A percentile compares a stretch with the other conserved stretches of the same genome.
Evolutionary conservation across 768 basidiomycete species (phyloP).

Genomic region (Amanita rubescens): DNA sequence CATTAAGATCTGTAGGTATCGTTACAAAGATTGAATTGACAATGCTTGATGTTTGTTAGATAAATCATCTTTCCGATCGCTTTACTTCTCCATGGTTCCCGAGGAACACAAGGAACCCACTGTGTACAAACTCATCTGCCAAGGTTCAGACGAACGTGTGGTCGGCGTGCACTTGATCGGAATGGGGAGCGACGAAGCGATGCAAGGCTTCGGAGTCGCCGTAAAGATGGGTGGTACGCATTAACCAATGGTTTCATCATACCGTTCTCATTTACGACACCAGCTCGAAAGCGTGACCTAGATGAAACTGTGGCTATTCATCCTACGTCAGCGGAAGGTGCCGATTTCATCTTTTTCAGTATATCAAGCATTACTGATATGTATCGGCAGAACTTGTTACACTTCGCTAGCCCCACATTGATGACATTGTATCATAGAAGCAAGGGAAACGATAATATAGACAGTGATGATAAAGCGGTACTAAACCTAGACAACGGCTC

Average conservation of each 20-base stretch:
- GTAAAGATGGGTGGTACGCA: conserved; percentile 82
- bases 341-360: not conserved
- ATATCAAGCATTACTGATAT: conserved; percentile 12
- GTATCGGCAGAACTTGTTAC: conserved; percentile 46
- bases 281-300: conserved; percentile 72
- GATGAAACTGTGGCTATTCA: conserved; percentile 91
- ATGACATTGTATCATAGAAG: not conserved
- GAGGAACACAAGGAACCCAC: conserved; percentile 94
- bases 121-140: conserved; percentile 84
- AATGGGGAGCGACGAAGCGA: conserved; percentile 83
- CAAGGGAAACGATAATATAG: not conserved
- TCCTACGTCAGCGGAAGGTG: conserved; percentile 80
- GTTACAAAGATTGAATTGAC: not conserved
- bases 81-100: conserved; percentile 88
- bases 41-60: conserved; percentile 34
- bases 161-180: conserved; percentile 97
- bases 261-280: not conserved
- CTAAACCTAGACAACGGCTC: too few species aligned
- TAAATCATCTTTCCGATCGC: conserved; percentile 69
- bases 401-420: conserved; percentile 28
- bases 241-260: conserved; percentile 11
- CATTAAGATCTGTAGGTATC: conserved; percentile 81
- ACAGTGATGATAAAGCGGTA: not conserved
- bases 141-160: conserved; percentile 86
- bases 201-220: conserved; percentile 97